Base-by-base conservation (phyloP, 331 rosid genomes). In the Saraca asoca region DNA sequence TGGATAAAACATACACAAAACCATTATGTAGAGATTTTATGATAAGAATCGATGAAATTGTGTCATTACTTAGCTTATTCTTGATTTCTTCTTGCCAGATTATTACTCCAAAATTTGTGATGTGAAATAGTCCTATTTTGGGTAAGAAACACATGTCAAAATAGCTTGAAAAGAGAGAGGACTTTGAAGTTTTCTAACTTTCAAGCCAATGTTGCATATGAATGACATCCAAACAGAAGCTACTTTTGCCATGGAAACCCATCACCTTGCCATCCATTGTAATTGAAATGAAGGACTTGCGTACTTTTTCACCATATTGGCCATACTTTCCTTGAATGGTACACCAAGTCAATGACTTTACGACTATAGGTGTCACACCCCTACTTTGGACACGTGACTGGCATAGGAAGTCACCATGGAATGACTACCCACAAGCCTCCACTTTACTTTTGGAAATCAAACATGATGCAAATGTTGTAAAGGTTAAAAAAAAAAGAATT, bases 131-230 rank as follows among this genome's bases (percentile, higher is more conserved):
- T 13, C 61, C 33, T 19, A 58, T 45, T 12, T 49, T 42, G 33
- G 17, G 31, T 70, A 13, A 34, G 58, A 68, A 66, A 5, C 61
- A 64, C 9, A 31, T 43, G 64, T 85, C 80, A 87, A 76, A 87
- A 92, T 63, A 58, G 53, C 76, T 73, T 93, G 84, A 89, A n/a
- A n/a, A 92, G 68, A 82, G 58, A 44, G 91, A 85, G 7, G 85
- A 46, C 75, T 68, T 87, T 39, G 78, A 51, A 68, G 73, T 20
- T 70, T 68, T 85, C 71, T 87, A 94, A 72, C 68, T 89, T 69
- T 94, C 98, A 0, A 89, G 82, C 98, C 98, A 93, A 42, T 89
- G 96, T 41, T 93, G 96, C 98, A 87, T 92, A 56, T 93, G 98
- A 69, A 89, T 82, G 69, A 96, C 95, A 66, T 93, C 94, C 87